Conservation (phyloP, 2,329 filamentous ascomycete species). For the Colletotrichum costaricense region DNA sequence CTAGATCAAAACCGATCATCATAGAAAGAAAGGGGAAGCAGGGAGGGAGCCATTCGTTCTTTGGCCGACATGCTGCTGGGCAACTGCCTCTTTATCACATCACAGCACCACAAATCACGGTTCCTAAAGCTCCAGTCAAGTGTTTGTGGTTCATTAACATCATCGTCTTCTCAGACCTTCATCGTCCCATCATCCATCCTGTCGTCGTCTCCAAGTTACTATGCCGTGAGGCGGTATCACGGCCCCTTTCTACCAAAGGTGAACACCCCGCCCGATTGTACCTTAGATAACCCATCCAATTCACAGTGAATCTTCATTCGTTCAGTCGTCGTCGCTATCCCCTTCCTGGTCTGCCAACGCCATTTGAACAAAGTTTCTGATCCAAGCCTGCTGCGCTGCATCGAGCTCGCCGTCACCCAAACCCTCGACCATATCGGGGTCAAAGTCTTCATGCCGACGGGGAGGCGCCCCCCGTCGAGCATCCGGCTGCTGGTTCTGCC, state of each 20-base stretch:
- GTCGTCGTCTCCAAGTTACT: background rate
- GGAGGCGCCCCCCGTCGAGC: conserved; percentile 36
- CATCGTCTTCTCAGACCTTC: background rate
- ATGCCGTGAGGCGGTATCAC: background rate
- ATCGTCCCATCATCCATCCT: background rate
- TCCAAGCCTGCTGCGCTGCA: conserved; percentile 62
- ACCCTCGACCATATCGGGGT: background rate
- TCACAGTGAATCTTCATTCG: background rate
- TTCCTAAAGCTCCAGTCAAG: background rate
- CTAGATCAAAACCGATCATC: background rate
- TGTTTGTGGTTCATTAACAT: background rate
- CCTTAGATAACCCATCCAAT: background rate
- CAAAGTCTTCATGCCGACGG: conserved; percentile 15
- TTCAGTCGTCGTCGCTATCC: conserved; percentile 54
- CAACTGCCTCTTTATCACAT: background rate
- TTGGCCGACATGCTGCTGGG: background rate
- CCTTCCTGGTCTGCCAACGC: conserved; percentile 66
- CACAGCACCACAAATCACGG: background rate
- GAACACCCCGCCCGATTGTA: background rate
- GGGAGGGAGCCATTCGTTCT: too few relatives aligned
- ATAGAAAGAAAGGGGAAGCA: background rate
- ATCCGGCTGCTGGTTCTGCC: conserved; percentile 41
- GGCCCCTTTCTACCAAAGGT: background rate
- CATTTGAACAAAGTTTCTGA: conserved; percentile 65
- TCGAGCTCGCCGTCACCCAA: conserved; percentile 49